These are phyloP conservation scores for Moelleriella libera DNA, from an alignment of 2,329 filamentous ascomycete genomes.

Conservation along the genomic window DNA sequence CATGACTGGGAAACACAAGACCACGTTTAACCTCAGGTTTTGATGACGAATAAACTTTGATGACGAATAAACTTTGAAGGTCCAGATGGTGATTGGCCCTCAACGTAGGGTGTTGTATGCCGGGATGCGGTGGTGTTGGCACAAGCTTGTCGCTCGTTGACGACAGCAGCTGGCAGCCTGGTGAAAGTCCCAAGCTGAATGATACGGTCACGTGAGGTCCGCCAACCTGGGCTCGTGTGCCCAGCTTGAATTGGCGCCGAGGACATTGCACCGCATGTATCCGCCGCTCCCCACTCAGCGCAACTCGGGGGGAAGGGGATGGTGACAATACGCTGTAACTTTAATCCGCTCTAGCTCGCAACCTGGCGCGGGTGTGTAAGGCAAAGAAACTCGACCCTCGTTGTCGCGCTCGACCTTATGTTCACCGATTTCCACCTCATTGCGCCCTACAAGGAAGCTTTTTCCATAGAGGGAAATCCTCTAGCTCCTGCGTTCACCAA, in stretches of 20 bases:
- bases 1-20: constrained; percentile 35
- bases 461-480: neutral
- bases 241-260: too few relatives aligned
- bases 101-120: neutral
- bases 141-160: constrained; percentile 3
- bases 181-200: constrained; percentile 6
- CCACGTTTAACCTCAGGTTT: neutral
- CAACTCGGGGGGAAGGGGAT: neutral
- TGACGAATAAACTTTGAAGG: neutral
- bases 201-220: constrained; percentile 7
- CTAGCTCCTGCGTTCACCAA: too few relatives aligned
- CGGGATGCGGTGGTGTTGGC: neutral
- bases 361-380: too few relatives aligned
- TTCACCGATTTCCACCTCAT: neutral
- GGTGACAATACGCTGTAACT: constrained; percentile 9
- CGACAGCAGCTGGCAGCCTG: constrained; percentile 6
- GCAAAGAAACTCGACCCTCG: neutral
- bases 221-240: neutral
- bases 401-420: too few relatives aligned
- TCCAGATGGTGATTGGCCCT: neutral
- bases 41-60: neutral
- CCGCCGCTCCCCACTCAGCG: neutral
- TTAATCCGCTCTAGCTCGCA: constrained; percentile 12
- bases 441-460: neutral
- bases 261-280: neutral